Evolutionary conservation across 768 basidiomycete species (phyloP), one percentile per base, ranked within the genome.

Genomic region (Boletus huronensis): DNA sequence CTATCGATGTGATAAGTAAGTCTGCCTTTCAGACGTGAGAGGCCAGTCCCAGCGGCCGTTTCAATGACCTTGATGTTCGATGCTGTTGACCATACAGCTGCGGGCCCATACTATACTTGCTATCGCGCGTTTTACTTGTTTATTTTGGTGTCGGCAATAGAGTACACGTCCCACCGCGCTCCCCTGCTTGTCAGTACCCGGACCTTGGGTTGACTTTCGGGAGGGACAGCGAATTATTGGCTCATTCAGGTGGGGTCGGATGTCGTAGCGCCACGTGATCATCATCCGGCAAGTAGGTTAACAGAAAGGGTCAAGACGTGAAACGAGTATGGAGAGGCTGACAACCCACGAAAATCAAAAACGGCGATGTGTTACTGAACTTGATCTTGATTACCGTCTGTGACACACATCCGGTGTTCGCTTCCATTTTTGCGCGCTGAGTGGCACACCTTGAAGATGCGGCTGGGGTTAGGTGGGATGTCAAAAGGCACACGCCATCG

Each of bases 241-340:
- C 35, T 44, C 47, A 42, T 40, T 52, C 54, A 45, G 50, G 50
- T 1, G 44, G 41, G 19, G 4, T 25, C n/a, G n/a, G n/a, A 49
- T 59, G 53, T 41, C 45, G 21, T 57, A 51, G 43, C 10, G 10
- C 50, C 64, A 62, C 54, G 64, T 62, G 64, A 66, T 62, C n/a
- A n/a, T n/a, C n/a, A n/a, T n/a, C 52, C 64, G 66, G 64, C 63
- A 68, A 66, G 60, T 58, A 65, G 50, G 64, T 47, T 43, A 46
- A 44, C 23, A 48, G 47, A 59, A 65, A 63, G 57, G 60, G 57
- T 54, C 49, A 32, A 31, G 50, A 58, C 45, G 52, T 65, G 64
- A 65, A 65, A 67, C 65, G 62, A 41, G 58, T 58, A 66, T 66
- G 64, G 64, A 66, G 58, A 53, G 53, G 7, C 29, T 53, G 60